Evolutionary conservation across 306 rosid species (phyloP), one percentile per base, ranked within the genome.

Genomic region (Castanopsis chinensis): DNA sequence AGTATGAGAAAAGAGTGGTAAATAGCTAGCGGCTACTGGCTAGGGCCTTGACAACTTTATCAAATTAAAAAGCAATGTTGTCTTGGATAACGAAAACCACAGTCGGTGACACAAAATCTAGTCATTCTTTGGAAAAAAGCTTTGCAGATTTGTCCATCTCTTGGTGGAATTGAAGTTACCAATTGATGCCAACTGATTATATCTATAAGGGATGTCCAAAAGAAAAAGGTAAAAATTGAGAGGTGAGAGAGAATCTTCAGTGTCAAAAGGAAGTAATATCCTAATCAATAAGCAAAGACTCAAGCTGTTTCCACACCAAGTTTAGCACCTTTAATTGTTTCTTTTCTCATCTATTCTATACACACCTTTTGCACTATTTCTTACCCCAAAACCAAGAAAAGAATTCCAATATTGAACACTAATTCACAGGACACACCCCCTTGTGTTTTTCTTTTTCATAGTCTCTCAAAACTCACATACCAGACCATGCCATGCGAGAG

Each of bases 261-360:
- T 76, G 56, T 80, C 56, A 72, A 83, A 77, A 45, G 33, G 37
- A 69, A 78, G 70, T 27, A 70, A 52, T 77, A 83, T 78, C 74
- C 13, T 49, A 13, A 49, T 49, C 71, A 76, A 67, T 25, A 49
- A 80, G 90, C 60, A 84, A 82, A 49, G 78, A 83, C 81, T 78
- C 89, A 89, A 91, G 91, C 82, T 87, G 81, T 88, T 86, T 93
- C 84, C 72, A 32, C 80, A 74, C 72, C 81, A 90, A 86, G 95
- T 89, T 85, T 85, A 71, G 92, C 81, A 87, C 83, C 84, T 28
- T 81, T 69, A 23, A 3, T 73, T 45, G 10, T 56, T 73, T 71
- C 82, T 74, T 57, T 25, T 54, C 19, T 51, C 13, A n/a, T 63
- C 58, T 81, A 27, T 12, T 17, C 10, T 73, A 7, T 58, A 43